Evolutionary conservation across 2,329 filamentous ascomycete species (phyloP), one percentile per base, ranked within the genome.

Genomic region (Colletotrichum siamense): DNA sequence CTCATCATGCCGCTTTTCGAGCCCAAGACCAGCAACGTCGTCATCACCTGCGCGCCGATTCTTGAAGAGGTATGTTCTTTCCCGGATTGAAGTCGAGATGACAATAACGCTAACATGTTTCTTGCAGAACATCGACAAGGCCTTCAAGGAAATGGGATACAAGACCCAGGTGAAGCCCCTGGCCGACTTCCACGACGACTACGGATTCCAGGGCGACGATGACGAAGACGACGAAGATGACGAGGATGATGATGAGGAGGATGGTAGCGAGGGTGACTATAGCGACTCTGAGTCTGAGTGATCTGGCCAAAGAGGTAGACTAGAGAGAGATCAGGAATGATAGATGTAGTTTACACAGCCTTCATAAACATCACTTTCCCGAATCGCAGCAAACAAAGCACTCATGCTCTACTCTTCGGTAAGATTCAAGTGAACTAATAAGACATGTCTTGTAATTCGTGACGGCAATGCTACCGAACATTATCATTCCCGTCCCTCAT

Each of bases 161-260:
- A 93, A 93, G 83, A 94, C 94, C 0, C 91, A 95, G 82, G 90
- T 95, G 52, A 93, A 93, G 82, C 89, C 93, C 32, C 88, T 99
- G 66, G 92, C 93, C 57, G 91, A 94, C 80, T 99, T 98, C 84
- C 92, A 98, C 83, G 95, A 98, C 78, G 95, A 96, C 81, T 99
- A 99, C 82, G 96, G 96, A 1, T 86, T 98, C 63, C 90, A 94
- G 83, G 89, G 89, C 4, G 88, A 87, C 3, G 91, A 90, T 5
- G 92, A 89, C 1, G 91, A 92, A 6, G 92, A 92, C 4, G 91
- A 91, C 0, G 88, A 89, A 0, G 88, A 90, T 0, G 71, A 68
- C 3, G 91, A 91, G 0, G 90, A 90, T 0, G 92, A 92, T 0
- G 92, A 93, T 0, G 92, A 93, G 1, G 89, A 87, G 1, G 88